Base-by-base conservation (phyloP, 1,284 basidiomycete species). In the Neolentinus lepideus region DNA sequence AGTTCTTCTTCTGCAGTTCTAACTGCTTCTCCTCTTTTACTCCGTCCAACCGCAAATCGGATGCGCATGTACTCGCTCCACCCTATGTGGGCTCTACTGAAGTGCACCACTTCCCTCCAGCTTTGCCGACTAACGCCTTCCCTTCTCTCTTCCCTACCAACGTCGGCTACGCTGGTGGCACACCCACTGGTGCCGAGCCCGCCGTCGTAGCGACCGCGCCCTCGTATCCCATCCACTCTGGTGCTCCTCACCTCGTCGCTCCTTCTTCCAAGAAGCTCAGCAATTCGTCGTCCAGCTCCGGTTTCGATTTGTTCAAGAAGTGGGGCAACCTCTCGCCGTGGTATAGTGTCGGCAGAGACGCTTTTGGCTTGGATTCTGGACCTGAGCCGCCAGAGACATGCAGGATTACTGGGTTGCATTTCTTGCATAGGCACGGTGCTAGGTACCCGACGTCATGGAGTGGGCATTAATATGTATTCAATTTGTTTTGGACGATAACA, bases 281-380 rank as follows among this genome's bases (percentile, higher is more conserved):
- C n/a, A 47, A 47, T 19, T 14, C 21, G 3, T 25, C 22, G 8
- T 4, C 22, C 21, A 22, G 21, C 22, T 16, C 12, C 8, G 21
- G 47, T 4, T n/a, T 43, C 14, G 33, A 26, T 54, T 22, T 9
- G 43, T 27, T 51, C 29, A 48, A 45, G 26, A 78, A 81, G 51
- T 92, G 91, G 89, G 92, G 92, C 0, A 92, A 92, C 64, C 69
- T 94, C 38, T 84, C 88, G 0, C 92, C 92, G 8, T 92, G 90
- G 88, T 91, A 87, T 68, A 90, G 85, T 56, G 84, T 91, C 47
- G 74, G 75, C n/a, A 75, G 73, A 27, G 79, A 75, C 10, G 73
- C 78, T 1, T 94, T 92, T 69, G 91, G 92, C 1, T 62, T 92
- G 8, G 76, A 88, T 62, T 85, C 90, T 0, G 76, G 79, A 10